Percentiles rank a stretch among this genome's conserved stretches.
Evolutionary conservation across 2,329 filamentous ascomycete species (phyloP).

Genomic region (Blastomyces percursus): DNA sequence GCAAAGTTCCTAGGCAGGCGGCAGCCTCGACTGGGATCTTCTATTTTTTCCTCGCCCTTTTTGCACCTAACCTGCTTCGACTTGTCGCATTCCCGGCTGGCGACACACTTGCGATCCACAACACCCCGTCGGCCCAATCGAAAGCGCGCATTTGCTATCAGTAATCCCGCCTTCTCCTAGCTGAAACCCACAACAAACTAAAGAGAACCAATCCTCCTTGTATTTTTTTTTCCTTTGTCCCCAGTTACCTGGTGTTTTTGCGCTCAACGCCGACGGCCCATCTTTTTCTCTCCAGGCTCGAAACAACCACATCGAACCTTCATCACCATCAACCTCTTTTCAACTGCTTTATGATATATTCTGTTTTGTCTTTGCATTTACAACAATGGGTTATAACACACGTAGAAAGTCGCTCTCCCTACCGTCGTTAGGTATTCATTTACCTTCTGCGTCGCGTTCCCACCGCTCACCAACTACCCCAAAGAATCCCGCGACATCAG

Average conservation of each 20-base stretch:
- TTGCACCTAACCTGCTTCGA: neutral
- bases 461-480: conserved; percentile 51
- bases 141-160: conserved; percentile 5
- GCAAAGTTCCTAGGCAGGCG: neutral
- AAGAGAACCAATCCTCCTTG: conserved; percentile 6
- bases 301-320: neutral
- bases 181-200: conserved; percentile 13
- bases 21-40: neutral
- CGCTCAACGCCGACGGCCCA: neutral
- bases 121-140: conserved; percentile 6
- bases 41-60: neutral
- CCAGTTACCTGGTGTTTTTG: conserved; percentile 2
- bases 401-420: conserved; percentile 91
- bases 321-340: conserved; percentile 6
- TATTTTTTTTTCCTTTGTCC: conserved; percentile 7
- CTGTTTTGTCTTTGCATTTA: conserved; percentile 8
- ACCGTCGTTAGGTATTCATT: conserved; percentile 81
- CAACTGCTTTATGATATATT: conserved; percentile 11
- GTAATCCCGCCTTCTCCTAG: conserved; percentile 5
- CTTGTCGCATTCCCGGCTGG: conserved; percentile 1
- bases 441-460: conserved; percentile 50
- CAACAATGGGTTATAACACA: conserved; percentile 84
- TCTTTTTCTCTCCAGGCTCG: neutral
- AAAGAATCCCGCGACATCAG: conserved; percentile 49
- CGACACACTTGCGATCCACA: neutral